phyloP scores from a whole-genome alignment of 441 rosid species.

The Biscutella auriculata region DNA sequence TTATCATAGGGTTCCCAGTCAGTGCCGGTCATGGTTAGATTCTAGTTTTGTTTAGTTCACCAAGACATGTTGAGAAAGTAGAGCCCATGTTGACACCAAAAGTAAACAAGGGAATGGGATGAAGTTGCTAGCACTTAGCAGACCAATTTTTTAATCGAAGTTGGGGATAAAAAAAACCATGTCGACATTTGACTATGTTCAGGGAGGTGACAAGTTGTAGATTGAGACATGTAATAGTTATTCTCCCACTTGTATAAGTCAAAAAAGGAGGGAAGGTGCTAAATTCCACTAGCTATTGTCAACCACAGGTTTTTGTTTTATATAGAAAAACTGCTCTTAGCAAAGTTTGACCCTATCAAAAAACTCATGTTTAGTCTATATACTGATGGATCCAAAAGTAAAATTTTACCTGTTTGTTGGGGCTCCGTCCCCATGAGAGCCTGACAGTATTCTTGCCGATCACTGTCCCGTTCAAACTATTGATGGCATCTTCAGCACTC shows the following conservation, averaged over 20 bases:
- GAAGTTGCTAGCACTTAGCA: neutral
- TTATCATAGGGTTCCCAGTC: no score
- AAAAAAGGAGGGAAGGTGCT: conserved; percentile 2
- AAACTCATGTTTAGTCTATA: neutral
- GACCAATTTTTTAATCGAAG: neutral
- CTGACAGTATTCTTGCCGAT: conserved; percentile 88
- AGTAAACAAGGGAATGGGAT: neutral
- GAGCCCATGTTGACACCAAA: neutral
- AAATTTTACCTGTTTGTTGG: conserved; percentile 62
- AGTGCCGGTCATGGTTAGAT: neutral
- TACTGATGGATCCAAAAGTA: neutral
- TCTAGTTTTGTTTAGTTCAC: neutral
- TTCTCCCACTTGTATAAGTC: conserved; percentile 16
- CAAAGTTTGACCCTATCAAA: conserved; percentile 5
- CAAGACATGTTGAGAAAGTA: neutral
- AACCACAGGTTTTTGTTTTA: conserved; percentile 8
- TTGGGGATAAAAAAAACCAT: neutral
- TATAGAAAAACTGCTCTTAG: neutral
- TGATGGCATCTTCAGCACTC: conserved; percentile 74
- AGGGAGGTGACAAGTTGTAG: conserved; percentile 8
- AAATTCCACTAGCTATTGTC: conserved; percentile 10
- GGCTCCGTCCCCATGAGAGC: conserved; percentile 90
- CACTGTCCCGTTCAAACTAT: conserved; percentile 58
- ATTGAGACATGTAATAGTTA: neutral
- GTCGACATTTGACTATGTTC: neutral